These are phyloP conservation scores for Bonia amplexicaulis DNA, from an alignment of 176 grass and related monocot genomes.

Conservation along the genomic window DNA sequence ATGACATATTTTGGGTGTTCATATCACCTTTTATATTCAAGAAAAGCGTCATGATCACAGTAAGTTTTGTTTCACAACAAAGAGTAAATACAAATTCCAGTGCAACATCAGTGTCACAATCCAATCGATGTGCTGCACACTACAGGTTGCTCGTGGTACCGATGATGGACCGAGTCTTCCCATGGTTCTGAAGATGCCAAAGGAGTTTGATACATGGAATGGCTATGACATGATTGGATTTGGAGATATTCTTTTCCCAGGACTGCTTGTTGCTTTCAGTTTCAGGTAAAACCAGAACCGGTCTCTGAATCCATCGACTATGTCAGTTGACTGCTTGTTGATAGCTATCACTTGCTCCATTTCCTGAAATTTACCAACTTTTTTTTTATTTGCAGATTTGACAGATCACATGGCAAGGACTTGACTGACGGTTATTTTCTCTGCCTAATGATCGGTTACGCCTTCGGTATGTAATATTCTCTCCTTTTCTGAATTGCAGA, in stretches of 20 bases:
- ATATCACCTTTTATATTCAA: slow-evolving; percentile 88
- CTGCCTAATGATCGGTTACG: slow-evolving; percentile 64
- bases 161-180: slow-evolving; percentile 75
- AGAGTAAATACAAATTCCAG: background rate
- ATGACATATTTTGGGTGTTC: slow-evolving; percentile 99
- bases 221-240: slow-evolving; percentile 98
- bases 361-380: slow-evolving; percentile 4
- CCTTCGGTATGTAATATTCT: slow-evolving; percentile 49
- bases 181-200: slow-evolving; percentile 93
- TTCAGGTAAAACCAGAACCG: slow-evolving; percentile 46
- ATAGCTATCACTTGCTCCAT: background rate
- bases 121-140: background rate
- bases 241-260: slow-evolving; percentile 93
- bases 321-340: background rate
- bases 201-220: slow-evolving; percentile 79
- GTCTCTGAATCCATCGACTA: background rate
- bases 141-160: slow-evolving; percentile 71
- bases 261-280: slow-evolving; percentile 90
- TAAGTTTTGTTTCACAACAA: slow-evolving; percentile 27
- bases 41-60: slow-evolving; percentile 96
- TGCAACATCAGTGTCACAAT: background rate
- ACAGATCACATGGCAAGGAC: slow-evolving; percentile 55
- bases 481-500: slow-evolving; percentile 9
- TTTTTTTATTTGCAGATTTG: slow-evolving; percentile 48
- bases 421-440: slow-evolving; percentile 64